A percentile compares a stretch with the other conserved stretches of the same genome.
These are phyloP conservation scores for Cercospora sesami DNA, from an alignment of 2,329 filamentous ascomycete genomes.

Conservation along the genomic window DNA sequence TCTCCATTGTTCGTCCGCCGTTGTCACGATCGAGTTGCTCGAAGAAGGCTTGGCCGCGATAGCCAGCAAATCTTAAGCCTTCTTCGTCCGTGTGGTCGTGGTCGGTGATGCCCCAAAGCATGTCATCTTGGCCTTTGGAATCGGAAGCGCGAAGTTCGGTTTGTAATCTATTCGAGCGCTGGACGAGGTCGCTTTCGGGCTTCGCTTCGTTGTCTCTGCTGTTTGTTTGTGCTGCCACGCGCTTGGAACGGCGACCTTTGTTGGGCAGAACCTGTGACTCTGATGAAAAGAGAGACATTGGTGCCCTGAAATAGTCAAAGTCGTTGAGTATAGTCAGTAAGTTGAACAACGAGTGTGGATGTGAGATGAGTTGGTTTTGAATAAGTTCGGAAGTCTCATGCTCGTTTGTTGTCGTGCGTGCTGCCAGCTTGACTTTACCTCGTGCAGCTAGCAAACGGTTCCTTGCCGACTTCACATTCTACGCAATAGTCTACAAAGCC, in stretches of 20 bases:
- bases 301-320: neutral
- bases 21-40: neutral
- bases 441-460: constrained; percentile 4
- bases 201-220: neutral
- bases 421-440: neutral
- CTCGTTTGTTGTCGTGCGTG: neutral
- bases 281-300: neutral
- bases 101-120: neutral
- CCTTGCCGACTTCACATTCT: neutral
- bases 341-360: neutral
- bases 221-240: neutral
- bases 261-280: neutral
- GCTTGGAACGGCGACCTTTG: neutral
- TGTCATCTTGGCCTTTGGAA: neutral
- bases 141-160: constrained; percentile 5
- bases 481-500: constrained; percentile 13
- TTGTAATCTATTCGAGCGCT: neutral
- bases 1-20: neutral
- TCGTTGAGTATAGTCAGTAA: neutral
- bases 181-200: neutral
- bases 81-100: neutral
- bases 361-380: neutral
- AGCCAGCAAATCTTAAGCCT: constrained; percentile 9
- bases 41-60: neutral
- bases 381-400: neutral